These are phyloP conservation scores for Scutellaria galericulata DNA, from an alignment of 257 asterid species.

Conservation along the genomic window DNA sequence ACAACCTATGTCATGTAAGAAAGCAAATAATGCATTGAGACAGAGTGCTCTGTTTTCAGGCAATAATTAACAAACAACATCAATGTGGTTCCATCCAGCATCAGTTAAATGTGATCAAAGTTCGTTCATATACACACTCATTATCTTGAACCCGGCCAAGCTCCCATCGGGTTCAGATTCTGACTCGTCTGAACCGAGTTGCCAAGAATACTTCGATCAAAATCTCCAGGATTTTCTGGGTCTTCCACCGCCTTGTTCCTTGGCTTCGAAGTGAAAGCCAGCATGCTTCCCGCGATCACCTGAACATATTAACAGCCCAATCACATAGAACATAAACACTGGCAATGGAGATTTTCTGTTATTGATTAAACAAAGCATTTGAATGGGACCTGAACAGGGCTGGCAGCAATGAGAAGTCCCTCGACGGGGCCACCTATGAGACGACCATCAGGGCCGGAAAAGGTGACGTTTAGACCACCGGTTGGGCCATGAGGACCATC, in stretches of 20 bases:
- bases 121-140: slow-evolving; percentile 34
- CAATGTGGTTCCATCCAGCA: slow-evolving; percentile 41
- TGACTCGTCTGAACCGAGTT: slow-evolving; percentile 54
- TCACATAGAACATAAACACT: too few relatives aligned
- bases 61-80: slow-evolving; percentile 33
- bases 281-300: slow-evolving; percentile 77
- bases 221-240: slow-evolving; percentile 46
- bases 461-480: slow-evolving; percentile 68
- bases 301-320: slow-evolving; percentile 28
- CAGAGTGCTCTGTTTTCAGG: slow-evolving; percentile 35
- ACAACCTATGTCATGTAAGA: slow-evolving; percentile 47
- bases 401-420: slow-evolving; percentile 85
- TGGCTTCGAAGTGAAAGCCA: slow-evolving; percentile 51
- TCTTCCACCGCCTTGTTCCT: slow-evolving; percentile 51
- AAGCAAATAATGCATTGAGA: slow-evolving; percentile 32
- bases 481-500: slow-evolving; percentile 55
- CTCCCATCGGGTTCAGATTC: slow-evolving; percentile 53
- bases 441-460: slow-evolving; percentile 86
- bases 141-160: slow-evolving; percentile 58
- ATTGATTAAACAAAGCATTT: background rate
- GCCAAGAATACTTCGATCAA: slow-evolving; percentile 45
- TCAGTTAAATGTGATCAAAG: slow-evolving; percentile 56
- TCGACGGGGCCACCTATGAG: slow-evolving; percentile 87
- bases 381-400: slow-evolving; percentile 69
- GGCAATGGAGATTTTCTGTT: too few relatives aligned